These are phyloP conservation scores for Pythium guiyangense DNA, from an alignment of 352 stramenopile genomes.

Conservation along the genomic window DNA sequence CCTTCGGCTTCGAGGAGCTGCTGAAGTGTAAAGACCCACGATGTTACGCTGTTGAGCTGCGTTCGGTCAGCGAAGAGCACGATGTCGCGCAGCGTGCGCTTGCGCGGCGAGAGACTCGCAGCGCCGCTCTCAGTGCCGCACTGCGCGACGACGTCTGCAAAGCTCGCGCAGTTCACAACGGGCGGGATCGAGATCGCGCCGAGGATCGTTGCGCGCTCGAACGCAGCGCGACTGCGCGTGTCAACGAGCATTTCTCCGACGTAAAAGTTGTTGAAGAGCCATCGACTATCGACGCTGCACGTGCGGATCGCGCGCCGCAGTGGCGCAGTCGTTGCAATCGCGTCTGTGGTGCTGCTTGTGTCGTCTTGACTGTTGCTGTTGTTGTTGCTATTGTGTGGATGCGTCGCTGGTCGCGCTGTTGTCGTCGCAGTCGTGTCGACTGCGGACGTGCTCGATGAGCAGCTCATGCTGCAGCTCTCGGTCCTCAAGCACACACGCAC, in stretches of 20 bases:
- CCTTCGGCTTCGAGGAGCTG: constrained; percentile 43
- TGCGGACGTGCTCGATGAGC: constrained; percentile 2
- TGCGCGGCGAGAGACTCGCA: constrained; percentile 19
- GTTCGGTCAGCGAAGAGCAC: constrained; percentile 41
- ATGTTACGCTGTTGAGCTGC: constrained; percentile 17
- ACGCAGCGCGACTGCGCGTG: constrained; percentile 25
- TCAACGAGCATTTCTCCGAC: constrained; percentile 63
- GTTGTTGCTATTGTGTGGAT: background rate
- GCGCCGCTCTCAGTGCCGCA: constrained; percentile 15
- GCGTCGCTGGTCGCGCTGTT: background rate
- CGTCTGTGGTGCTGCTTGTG: background rate
- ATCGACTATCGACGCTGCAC: constrained; percentile 42
- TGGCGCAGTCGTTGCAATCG: background rate
- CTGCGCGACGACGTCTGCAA: constrained; percentile 17
- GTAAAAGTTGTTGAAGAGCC: constrained; percentile 76
- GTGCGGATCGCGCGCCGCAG: constrained; percentile 13
- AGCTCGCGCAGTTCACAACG: constrained; percentile 2
- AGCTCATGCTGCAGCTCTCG: background rate
- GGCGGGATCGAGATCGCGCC: constrained; percentile 48
- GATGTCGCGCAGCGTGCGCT: constrained; percentile 44
- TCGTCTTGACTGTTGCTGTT: background rate
- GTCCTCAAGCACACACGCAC: too few relatives aligned
- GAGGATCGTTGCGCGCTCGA: constrained; percentile 37
- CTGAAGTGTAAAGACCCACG: constrained; percentile 37
- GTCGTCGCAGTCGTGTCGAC: background rate